Evolutionary conservation across 2,329 filamentous ascomycete species (phyloP), one percentile per base, ranked within the genome.

Genomic region (Phaeosphaeriaceae sp.): DNA sequence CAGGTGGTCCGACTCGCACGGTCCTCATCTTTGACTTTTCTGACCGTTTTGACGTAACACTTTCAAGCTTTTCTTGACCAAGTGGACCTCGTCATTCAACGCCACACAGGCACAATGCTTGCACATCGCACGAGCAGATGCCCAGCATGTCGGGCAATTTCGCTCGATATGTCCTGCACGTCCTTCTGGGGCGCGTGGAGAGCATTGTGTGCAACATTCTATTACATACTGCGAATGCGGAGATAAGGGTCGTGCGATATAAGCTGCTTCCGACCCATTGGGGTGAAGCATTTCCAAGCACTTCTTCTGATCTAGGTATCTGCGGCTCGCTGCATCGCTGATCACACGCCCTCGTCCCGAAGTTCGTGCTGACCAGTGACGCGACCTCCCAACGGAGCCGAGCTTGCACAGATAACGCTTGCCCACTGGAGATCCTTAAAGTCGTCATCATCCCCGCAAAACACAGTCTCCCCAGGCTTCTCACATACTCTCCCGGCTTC

Each of bases 21-120:
- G 67, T 63, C 68, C 68, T n/a, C 35, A 17, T 13, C 35, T 40
- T 40, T 40, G 35, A 40, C 35, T 40, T 40, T 40, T 40, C 35
- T 40, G 35, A 40, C 13, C 50, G 35, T 46, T 26, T 65, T 56
- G 54, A 65, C 61, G 65, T 67, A 69, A 73, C 73, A 72, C 65
- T 71, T 72, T 66, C 61, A 51, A 59, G 49, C 19, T 59, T 65
- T 72, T 73, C 71, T 68, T 53, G 64, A 57, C 72, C 57, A 73
- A 68, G 72, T 75, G 72, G 72, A 69, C 54, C 68, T 60, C 60
- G 24, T 61, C 55, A 59, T 64, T 50, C 55, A 60, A 55, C 57
- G 57, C 30, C 52, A 54, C 47, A 47, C 49, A 43, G 42, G 49
- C 28, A 52, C 44, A 47, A 43, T 26, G 43, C 50, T 40, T 19